These are phyloP conservation scores for Cystobasidium onofrii DNA, from an alignment of 768 basidiomycete species.

Conservation along the genomic window DNA sequence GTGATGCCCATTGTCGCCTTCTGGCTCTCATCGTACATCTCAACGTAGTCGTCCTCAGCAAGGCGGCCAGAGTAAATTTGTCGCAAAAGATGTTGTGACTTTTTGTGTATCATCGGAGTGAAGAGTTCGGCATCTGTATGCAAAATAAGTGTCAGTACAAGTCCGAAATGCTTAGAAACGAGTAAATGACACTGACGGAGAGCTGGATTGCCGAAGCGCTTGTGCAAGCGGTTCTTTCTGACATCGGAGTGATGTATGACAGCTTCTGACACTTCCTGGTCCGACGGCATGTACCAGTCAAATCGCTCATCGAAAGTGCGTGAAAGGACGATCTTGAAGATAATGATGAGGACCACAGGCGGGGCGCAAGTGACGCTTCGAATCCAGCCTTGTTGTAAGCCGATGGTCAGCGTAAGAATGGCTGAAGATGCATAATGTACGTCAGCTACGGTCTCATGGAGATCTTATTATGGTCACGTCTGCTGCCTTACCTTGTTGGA, in stretches of 20 bases:
- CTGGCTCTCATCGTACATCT: constrained; percentile 43
- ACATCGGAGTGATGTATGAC: constrained; percentile 70
- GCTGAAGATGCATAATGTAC: neutral
- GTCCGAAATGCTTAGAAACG: neutral
- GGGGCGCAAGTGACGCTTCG: constrained; percentile 60
- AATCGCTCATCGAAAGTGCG: constrained; percentile 52
- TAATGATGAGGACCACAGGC: constrained; percentile 64
- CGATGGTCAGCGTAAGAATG: constrained; percentile 53
- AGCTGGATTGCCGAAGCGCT: constrained; percentile 90
- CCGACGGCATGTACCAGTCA: constrained; percentile 63
- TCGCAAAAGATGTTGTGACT: constrained; percentile 45
- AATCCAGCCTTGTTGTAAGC: constrained; percentile 63
- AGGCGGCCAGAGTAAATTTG: constrained; percentile 38
- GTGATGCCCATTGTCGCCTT: constrained; percentile 37
- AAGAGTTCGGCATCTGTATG: constrained; percentile 30
- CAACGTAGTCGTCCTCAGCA: constrained; percentile 43
- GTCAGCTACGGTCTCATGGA: neutral
- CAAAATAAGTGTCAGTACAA: neutral
- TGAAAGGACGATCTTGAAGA: constrained; percentile 72
- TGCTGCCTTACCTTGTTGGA: constrained; percentile 26
- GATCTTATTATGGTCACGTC: neutral
- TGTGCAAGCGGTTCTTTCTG: constrained; percentile 65
- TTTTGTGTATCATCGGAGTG: constrained; percentile 47
- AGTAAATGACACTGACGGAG: constrained; percentile 51
- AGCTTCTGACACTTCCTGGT: constrained; percentile 68